Base-by-base conservation (phyloP, 257 asterid species). In the Solanum chilense region DNA sequence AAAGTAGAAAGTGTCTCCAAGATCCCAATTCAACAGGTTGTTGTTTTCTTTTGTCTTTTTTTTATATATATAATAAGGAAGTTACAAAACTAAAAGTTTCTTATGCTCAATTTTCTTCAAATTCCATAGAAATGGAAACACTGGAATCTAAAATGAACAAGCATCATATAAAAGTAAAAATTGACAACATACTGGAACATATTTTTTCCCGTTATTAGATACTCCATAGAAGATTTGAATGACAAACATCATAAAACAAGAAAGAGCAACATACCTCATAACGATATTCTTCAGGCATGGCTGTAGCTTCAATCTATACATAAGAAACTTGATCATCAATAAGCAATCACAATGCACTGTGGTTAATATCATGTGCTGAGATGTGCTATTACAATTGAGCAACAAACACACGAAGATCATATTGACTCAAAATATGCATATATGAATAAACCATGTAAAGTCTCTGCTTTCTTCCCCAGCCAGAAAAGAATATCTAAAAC, bases 211-310 rank as follows among this genome's bases (percentile, higher is more conserved):
- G 47, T 73, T 35, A 35, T 35, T 73, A 35, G 42, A 37, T 74
- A 74, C 49, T 37, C 80, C 31, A 7, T 49, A n/a, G 44, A n/a
- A 27, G 29, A 49, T 47, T 60, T 52, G 49, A 27, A 39, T 25
- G 83, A 45, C 14, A 45, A 84, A 29, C 16, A 27, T n/a, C 73
- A 37, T 60, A 83, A 23, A 60, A 70, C 27, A 87, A 89, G 20
- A 39, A 42, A 70, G 84, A 86, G 21, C 31, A 21, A 88, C 98
- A 92, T 91, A 96, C 99, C 84, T 96, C 95, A 71, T 94, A 92
- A 45, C 92, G 92, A 86, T 95, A 96, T 89, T 92, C 98, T 90
- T 91, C 96, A 14, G 98, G 98, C 99, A 96, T 96, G 87, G 90
- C 87, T 76, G 99, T 92, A 71, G 91, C 98, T 89, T 88, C 94